phyloP scores from a whole-genome alignment of 805 yeast genomes.

The Starmerella davenportii region DNA sequence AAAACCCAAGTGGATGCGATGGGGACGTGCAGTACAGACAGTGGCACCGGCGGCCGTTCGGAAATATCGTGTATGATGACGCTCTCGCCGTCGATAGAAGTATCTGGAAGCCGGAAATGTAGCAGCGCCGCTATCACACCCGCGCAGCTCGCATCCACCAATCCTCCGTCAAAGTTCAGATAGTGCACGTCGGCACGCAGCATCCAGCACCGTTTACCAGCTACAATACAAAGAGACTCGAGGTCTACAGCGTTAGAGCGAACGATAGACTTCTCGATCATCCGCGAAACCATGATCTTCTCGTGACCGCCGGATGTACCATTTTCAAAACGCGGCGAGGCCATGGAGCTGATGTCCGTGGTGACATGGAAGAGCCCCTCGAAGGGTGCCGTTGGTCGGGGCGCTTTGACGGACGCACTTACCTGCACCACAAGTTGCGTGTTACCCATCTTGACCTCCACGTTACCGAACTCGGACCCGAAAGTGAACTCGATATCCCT shows the following conservation, averaged over 20 bases:
- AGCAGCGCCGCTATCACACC: slow-evolving; percentile 76
- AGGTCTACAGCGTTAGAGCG: slow-evolving; percentile 81
- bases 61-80: slow-evolving; percentile 49
- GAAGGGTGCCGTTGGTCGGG: slow-evolving; percentile 80
- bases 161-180: slow-evolving; percentile 79
- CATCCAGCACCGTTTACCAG: slow-evolving; percentile 84
- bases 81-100: slow-evolving; percentile 34
- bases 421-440: slow-evolving; percentile 58
- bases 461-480: slow-evolving; percentile 54
- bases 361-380: slow-evolving; percentile 76
- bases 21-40: slow-evolving; percentile 76
- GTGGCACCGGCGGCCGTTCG: slow-evolving; percentile 74
- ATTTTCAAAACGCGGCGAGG: slow-evolving; percentile 66
- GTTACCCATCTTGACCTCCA: slow-evolving; percentile 57
- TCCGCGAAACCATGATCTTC: slow-evolving; percentile 53
- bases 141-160: slow-evolving; percentile 75
- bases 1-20: slow-evolving; percentile 80
- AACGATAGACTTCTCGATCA: slow-evolving; percentile 81
- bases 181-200: slow-evolving; percentile 80
- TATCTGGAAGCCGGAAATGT: slow-evolving; percentile 72
- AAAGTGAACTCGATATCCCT: slow-evolving; percentile 48
- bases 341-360: slow-evolving; percentile 81
- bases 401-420: slow-evolving; percentile 57
- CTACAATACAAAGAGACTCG: slow-evolving; percentile 75
- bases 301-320: slow-evolving; percentile 63